Percentiles rank a stretch among this genome's conserved stretches.
Conservation (phyloP, 177 flowering plant species). For the Telopea speciosissima region DNA sequence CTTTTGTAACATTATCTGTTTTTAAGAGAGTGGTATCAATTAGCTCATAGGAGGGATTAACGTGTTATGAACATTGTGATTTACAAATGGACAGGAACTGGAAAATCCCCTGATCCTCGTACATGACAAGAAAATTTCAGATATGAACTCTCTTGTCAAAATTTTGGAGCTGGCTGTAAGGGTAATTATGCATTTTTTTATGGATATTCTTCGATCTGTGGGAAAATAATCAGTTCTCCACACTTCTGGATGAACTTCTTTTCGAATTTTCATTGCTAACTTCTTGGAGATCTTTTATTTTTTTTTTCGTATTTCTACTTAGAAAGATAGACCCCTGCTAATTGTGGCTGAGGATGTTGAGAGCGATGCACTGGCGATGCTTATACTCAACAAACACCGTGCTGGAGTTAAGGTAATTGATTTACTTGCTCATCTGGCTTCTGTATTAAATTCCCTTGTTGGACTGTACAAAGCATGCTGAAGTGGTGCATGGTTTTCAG, state of each 20-base stretch:
- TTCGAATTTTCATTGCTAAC: neutral
- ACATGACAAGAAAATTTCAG: conserved; percentile 77
- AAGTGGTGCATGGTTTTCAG: neutral
- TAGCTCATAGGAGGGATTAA: neutral
- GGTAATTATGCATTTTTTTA: conserved; percentile 26
- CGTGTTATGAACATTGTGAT: conserved; percentile 6
- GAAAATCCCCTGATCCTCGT: conserved; percentile 77
- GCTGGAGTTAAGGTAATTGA: conserved; percentile 68
- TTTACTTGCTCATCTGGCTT: neutral
- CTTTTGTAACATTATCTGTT: neutral
- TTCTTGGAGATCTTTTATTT: conserved; percentile 1
- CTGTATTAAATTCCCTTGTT: neutral
- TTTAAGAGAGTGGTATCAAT: neutral
- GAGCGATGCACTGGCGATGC: conserved; percentile 67
- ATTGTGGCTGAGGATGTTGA: conserved; percentile 90
- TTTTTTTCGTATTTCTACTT: conserved; percentile 5
- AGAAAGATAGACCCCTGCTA: conserved; percentile 62
- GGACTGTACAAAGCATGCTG: neutral
- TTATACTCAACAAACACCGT: conserved; percentile 75
- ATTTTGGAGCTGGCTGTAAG: conserved; percentile 61
- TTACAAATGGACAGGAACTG: conserved; percentile 53
- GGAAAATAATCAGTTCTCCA: neutral
- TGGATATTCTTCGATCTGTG: conserved; percentile 3
- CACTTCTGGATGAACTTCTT: conserved; percentile 3
- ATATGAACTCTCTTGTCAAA: conserved; percentile 46